Evolutionary conservation across 192 early-diverging fungal genomes (phyloP), one percentile per base, ranked within the genome.

Genomic region (Gonapodya prolifera): DNA sequence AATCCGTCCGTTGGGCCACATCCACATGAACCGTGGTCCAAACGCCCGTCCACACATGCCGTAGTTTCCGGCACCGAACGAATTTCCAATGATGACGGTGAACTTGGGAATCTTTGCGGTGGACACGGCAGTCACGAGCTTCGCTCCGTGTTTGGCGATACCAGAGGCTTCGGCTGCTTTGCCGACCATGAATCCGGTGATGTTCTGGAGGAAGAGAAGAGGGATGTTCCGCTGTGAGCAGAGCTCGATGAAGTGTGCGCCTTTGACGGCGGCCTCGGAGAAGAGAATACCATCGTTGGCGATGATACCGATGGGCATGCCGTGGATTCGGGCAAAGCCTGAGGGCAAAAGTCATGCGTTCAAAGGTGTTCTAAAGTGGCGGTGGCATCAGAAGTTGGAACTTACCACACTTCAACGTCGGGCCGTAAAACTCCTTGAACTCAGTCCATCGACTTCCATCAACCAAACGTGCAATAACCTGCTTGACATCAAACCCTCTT

Each of bases 41-140:
- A 94, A 97, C 0, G 96, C 95, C 74, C 96, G 85, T 1, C 96
- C 96, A 80, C 96, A 96, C 96, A 97, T 98, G 35, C 96, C 96
- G 80, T 98, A 97, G 87, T 98, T 98, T 81, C 96, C 93, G 30
- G 91, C 92, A 69, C 75, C 90, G 70, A 92, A 94, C 78, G 88
- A 90, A 75, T 90, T 90, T 75, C 90, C 90, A 23, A 90, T 84
- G 33, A 92, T 85, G n/a, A 94, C 86, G 0, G 96, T 95, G 75
- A 98, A 93, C 83, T 98, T 97, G 45, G 96, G 96, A 32, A 98
- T 95, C 69, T 90, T 87, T 35, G 95, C 93, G 79, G 92, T 95
- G 1, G 95, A 92, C 1, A 98, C 96, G 18, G 96, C 94, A 2
- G 93, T 96, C 0, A 98, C 96, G 82, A 98, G 87, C 82, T 98